phyloP scores from a whole-genome alignment of 805 yeast species.

The Saccharomycopsis vini region DNA sequence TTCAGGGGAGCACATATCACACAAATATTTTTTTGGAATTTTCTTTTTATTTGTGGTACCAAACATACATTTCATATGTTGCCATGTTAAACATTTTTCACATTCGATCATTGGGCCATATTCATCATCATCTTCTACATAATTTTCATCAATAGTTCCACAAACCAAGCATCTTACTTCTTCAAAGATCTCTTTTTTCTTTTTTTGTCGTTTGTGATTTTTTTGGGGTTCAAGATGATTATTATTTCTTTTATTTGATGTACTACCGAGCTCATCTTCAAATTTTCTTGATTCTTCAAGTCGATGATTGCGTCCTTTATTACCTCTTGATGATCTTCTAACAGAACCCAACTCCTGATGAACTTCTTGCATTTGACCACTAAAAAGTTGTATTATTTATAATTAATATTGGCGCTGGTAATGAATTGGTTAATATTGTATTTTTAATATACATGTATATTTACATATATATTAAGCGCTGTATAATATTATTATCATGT shows the following conservation, averaged over 20 bases:
- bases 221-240: background rate
- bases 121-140: slow-evolving; percentile 45
- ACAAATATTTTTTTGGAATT: slow-evolving; percentile 41
- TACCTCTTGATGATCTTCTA: slow-evolving; percentile 7
- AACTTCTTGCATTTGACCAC: no score
- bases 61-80: slow-evolving; percentile 57
- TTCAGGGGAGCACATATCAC: slow-evolving; percentile 44
- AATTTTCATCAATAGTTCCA: slow-evolving; percentile 49
- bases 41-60: slow-evolving; percentile 27
- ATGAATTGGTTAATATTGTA: no score
- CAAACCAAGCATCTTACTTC: slow-evolving; percentile 54
- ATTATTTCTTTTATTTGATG: background rate
- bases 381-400: no score
- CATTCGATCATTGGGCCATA: slow-evolving; percentile 57
- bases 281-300: slow-evolving; percentile 1
- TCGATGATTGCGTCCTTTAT: slow-evolving; percentile 4
- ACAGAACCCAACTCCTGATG: no score
- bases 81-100: slow-evolving; percentile 62
- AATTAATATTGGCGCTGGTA: no score
- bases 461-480: no score
- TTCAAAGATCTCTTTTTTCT: slow-evolving; percentile 16
- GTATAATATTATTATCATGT: no score
- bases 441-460: no score
- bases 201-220: background rate
- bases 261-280: slow-evolving; percentile 2